Conservation (phyloP, 768 basidiomycete genomes). For the Collybia nuda region DNA sequence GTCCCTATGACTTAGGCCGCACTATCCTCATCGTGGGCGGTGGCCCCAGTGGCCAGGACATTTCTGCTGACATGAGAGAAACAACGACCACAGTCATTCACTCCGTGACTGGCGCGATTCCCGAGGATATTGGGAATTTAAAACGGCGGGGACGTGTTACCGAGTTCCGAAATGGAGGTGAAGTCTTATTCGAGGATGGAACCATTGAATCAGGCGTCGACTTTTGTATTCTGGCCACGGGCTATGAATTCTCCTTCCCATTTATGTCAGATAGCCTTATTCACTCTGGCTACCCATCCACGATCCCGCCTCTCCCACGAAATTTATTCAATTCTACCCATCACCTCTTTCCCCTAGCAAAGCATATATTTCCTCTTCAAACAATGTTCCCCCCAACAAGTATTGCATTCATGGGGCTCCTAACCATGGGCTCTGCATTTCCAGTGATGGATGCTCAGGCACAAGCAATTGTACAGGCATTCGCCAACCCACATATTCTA, state of each 20-base stretch:
- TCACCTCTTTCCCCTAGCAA: constrained; percentile 71
- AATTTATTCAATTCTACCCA: constrained; percentile 63
- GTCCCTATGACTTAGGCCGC: constrained; percentile 43
- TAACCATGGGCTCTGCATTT: constrained; percentile 62
- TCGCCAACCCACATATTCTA: constrained; percentile 49
- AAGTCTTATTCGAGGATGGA: constrained; percentile 61
- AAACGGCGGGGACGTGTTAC: constrained; percentile 43
- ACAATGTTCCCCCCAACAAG: constrained; percentile 41
- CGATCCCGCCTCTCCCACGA: constrained; percentile 47
- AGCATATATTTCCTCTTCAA: constrained; percentile 67
- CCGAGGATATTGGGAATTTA: constrained; percentile 30
- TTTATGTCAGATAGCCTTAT: constrained; percentile 47
- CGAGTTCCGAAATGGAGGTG: constrained; percentile 38
- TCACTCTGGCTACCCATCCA: constrained; percentile 34
- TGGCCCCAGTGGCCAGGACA: constrained; percentile 71
- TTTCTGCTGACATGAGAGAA: constrained; percentile 55
- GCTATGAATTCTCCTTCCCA: constrained; percentile 64
- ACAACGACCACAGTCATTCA: constrained; percentile 50
- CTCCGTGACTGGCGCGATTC: constrained; percentile 40
- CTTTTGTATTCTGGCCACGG: constrained; percentile 73
- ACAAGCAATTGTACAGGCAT: constrained; percentile 55
- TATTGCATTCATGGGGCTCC: constrained; percentile 68
- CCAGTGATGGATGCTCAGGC: constrained; percentile 81
- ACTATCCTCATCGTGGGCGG: constrained; percentile 46
- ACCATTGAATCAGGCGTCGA: constrained; percentile 53